These are phyloP conservation scores for Pythium brachiatum DNA, from an alignment of 352 stramenopile genomes.

Conservation along the genomic window DNA sequence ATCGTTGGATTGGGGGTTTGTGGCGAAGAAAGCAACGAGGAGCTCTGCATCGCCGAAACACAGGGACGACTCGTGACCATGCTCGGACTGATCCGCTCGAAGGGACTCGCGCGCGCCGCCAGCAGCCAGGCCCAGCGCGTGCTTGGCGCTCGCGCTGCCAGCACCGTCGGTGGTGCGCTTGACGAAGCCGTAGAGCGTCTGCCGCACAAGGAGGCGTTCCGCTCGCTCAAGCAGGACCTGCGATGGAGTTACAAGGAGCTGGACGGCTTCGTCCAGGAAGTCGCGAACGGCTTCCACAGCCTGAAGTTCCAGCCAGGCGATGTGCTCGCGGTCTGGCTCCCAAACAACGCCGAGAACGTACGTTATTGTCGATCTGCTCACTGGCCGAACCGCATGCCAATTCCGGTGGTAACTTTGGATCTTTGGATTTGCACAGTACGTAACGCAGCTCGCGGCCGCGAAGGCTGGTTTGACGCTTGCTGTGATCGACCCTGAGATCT, in stretches of 20 bases:
- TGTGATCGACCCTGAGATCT: slow-evolving; percentile 75
- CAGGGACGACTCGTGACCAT: slow-evolving; percentile 29
- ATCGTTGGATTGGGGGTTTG: slow-evolving; percentile 30
- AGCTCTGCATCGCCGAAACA: slow-evolving; percentile 27
- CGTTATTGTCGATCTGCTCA: slow-evolving; percentile 3
- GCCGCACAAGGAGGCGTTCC: slow-evolving; percentile 86
- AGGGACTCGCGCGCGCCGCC: slow-evolving; percentile 41
- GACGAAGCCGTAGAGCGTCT: slow-evolving; percentile 75
- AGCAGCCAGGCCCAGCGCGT: slow-evolving; percentile 24
- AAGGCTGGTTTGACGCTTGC: slow-evolving; percentile 82
- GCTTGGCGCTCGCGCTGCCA: slow-evolving; percentile 42
- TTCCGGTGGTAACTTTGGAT: slow-evolving; percentile 6
- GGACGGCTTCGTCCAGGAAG: slow-evolving; percentile 63
- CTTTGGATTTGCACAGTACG: slow-evolving; percentile 29
- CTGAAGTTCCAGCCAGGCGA: slow-evolving; percentile 70
- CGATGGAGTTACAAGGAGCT: slow-evolving; percentile 87
- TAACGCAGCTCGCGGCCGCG: slow-evolving; percentile 82
- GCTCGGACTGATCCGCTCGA: slow-evolving; percentile 64
- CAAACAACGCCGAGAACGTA: slow-evolving; percentile 81
- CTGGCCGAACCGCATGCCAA: background rate
- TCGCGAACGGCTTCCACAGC: slow-evolving; percentile 75
- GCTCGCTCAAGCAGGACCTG: slow-evolving; percentile 79
- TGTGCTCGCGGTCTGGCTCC: slow-evolving; percentile 82
- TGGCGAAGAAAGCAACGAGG: slow-evolving; percentile 34
- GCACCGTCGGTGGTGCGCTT: slow-evolving; percentile 63